Percentiles rank a stretch among this genome's conserved stretches.
phyloP scores from a whole-genome alignment of 306 rosid genomes.

The Dalbergia cochinchinensis region DNA sequence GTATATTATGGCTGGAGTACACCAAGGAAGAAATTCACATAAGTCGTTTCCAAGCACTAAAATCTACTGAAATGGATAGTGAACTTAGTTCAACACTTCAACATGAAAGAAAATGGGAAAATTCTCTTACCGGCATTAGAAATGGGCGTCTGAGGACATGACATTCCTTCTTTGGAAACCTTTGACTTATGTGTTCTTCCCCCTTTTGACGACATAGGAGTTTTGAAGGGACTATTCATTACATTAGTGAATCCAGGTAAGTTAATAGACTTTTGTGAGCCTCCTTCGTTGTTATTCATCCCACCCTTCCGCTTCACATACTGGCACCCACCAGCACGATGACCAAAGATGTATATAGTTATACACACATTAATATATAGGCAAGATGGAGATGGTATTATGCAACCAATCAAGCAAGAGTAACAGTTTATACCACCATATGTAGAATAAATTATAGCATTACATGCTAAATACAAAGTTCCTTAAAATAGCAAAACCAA shows the following conservation, averaged over 20 bases:
- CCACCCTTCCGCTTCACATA: slow-evolving; percentile 71
- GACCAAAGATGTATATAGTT: neutral
- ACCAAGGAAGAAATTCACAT: slow-evolving; percentile 35
- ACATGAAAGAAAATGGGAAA: slow-evolving; percentile 25
- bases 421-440: slow-evolving; percentile 31
- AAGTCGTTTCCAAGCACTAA: slow-evolving; percentile 38
- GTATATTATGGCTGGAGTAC: neutral
- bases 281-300: slow-evolving; percentile 56
- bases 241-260: slow-evolving; percentile 62
- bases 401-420: slow-evolving; percentile 41
- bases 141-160: slow-evolving; percentile 83
- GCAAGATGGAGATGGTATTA: neutral
- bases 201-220: slow-evolving; percentile 87
- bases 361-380: slow-evolving; percentile 12
- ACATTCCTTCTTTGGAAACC: slow-evolving; percentile 69
- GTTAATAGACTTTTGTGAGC: slow-evolving; percentile 59
- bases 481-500: slow-evolving; percentile 7
- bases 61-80: slow-evolving; percentile 33
- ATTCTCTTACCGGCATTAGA: slow-evolving; percentile 72
- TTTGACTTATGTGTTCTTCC: slow-evolving; percentile 74
- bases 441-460: neutral
- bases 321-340: slow-evolving; percentile 58
- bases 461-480: neutral
- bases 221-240: slow-evolving; percentile 66
- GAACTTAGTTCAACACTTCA: slow-evolving; percentile 29